Percentiles rank a stretch among this genome's conserved stretches.
Conservation (phyloP, 2,329 filamentous ascomycete genomes). For the Colletotrichum truncatum region DNA sequence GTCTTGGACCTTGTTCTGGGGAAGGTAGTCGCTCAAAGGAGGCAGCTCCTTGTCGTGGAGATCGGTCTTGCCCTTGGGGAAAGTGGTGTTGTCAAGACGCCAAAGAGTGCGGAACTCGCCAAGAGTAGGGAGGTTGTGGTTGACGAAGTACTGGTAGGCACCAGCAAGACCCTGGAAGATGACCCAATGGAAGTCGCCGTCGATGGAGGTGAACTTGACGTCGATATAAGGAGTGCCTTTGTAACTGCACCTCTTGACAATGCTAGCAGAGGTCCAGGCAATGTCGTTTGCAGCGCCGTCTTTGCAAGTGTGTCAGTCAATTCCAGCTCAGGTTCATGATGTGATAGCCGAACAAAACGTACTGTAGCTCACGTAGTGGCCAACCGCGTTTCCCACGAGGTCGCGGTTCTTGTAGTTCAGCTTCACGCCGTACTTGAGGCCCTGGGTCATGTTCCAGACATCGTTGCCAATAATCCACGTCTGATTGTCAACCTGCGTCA, state of each 20-base stretch:
- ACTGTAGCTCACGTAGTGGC: constrained; percentile 44
- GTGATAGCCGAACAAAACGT: constrained; percentile 20
- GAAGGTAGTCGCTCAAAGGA: constrained; percentile 49
- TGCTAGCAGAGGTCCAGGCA: constrained; percentile 54
- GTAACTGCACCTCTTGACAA: constrained; percentile 42
- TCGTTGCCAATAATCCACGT: constrained; percentile 44
- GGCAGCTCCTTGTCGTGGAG: constrained; percentile 56
- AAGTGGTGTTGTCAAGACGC: constrained; percentile 57
- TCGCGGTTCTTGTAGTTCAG: constrained; percentile 40
- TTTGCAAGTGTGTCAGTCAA: constrained; percentile 31
- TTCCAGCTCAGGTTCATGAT: neutral
- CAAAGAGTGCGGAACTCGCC: constrained; percentile 61
- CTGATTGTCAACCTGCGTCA: constrained; percentile 36
- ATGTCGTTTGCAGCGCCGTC: constrained; percentile 57
- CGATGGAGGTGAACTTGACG: constrained; percentile 53
- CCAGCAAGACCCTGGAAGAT: constrained; percentile 57
- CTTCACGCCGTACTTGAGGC: constrained; percentile 35
- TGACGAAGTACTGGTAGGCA: constrained; percentile 66
- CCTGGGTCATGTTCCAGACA: constrained; percentile 40
- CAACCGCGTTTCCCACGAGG: constrained; percentile 39
- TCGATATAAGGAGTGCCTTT: constrained; percentile 54
- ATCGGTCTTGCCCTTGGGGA: constrained; percentile 54
- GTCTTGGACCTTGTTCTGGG: constrained; percentile 59
- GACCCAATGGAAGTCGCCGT: constrained; percentile 62
- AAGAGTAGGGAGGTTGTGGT: constrained; percentile 54